Evolutionary conservation across 305 asterid species (phyloP).

Genomic region (Nicotiana rustica): DNA sequence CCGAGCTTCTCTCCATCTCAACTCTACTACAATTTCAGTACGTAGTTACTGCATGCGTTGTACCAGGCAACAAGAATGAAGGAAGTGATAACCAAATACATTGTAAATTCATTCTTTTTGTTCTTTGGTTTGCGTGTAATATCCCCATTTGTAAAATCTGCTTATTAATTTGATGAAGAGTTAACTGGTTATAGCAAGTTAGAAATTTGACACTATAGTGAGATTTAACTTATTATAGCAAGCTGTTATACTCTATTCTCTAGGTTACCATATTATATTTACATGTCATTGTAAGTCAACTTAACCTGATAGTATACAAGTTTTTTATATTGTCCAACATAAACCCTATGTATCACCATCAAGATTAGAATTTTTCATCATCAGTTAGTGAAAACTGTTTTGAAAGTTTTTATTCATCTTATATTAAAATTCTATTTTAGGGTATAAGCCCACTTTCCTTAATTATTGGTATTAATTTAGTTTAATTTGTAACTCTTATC

Average conservation of each 20-base stretch:
- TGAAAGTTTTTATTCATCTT: no score
- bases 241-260: neutral
- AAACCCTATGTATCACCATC: neutral
- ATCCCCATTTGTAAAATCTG: neutral
- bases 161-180: neutral
- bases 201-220: no score
- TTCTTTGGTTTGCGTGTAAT: neutral
- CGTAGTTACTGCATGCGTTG: neutral
- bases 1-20: conserved; percentile 45
- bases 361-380: neutral
- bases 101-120: neutral
- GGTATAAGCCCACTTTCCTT: no score
- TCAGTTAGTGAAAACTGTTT: neutral
- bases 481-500: no score
- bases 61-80: neutral
- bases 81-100: neutral
- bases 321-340: neutral
- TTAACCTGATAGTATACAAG: neutral
- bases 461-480: no score
- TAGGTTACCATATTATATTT: neutral
- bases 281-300: neutral
- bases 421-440: no score
- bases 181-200: no score
- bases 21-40: neutral
- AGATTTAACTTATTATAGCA: no score